These are phyloP conservation scores for Fusarium virguliforme DNA, from an alignment of 2,329 filamentous ascomycete genomes.

Conservation along the genomic window DNA sequence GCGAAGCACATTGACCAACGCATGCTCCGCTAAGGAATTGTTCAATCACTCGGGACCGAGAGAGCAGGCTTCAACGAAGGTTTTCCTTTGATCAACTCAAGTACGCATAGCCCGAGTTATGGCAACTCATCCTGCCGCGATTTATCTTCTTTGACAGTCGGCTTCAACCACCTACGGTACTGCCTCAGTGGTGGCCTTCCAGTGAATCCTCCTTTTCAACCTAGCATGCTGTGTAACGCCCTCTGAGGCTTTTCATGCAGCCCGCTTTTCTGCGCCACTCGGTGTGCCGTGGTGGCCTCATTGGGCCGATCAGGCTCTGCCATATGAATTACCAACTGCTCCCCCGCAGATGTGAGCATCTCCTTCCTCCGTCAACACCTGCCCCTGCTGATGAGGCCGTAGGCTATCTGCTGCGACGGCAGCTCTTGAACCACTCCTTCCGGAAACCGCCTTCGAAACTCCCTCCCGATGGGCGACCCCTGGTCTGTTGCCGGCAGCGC, in stretches of 20 bases:
- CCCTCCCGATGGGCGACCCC: background rate
- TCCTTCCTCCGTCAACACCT: background rate
- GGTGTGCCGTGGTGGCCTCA: background rate
- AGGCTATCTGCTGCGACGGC: background rate
- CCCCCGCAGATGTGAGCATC: background rate
- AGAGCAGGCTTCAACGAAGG: background rate
- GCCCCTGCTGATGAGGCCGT: background rate
- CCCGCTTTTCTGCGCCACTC: background rate
- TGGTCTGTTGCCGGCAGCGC: constrained; percentile 10
- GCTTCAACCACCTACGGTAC: background rate
- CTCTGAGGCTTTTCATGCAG: background rate
- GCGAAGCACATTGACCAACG: background rate
- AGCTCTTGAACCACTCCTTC: background rate
- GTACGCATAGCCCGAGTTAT: background rate
- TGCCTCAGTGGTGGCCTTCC: background rate
- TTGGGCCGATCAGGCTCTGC: constrained; percentile 10
- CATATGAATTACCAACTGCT: background rate
- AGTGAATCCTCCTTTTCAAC: background rate
- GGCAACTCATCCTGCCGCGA: background rate
- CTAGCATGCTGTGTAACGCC: background rate
- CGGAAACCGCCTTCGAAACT: background rate
- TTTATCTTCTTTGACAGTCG: background rate
- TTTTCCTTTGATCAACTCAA: background rate
- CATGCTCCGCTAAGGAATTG: background rate
- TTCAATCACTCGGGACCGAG: background rate